Base-by-base conservation (phyloP, 352 stramenopile species). In the Globisporangium rhizosaccharum region DNA sequence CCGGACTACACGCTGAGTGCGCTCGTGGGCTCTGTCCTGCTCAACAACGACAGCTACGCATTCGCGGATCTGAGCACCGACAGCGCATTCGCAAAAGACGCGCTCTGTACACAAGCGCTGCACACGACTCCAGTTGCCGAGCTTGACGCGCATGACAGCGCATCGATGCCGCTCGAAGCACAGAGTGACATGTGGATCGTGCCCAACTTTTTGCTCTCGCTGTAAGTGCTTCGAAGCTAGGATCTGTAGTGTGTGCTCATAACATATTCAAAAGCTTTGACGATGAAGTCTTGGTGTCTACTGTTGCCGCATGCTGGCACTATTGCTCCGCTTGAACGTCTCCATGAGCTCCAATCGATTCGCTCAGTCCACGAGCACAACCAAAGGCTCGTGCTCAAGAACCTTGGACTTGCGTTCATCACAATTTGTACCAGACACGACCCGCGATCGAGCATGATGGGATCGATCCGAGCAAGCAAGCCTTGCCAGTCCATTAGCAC, bases 171-270 rank as follows among this genome's bases (percentile, higher is more conserved):
- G 25, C 20, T 20, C 48, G 14, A 53, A 15, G 26, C 12, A 15
- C n/a, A 33, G n/a, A 55, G 25, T 18, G 51, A 56, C 20, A 56
- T 56, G 51, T 56, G 36, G 51, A 26, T 37, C 51, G 51, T 48
- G 33, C 51, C 20, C 51, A 56, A 56, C 51, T 56, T 56, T 26
- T 11, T 56, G 7, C 51, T 56, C 9, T 47, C 51, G 51, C 51
- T 56, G 3, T 47, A 47, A 26, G 51, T 12, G 25, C 2, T 8
- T 26, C 3, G 36, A 39, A 1, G 33, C 33, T 20, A 45, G 41
- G 14, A 45, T 4, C 23, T 23, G 23, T 6, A 39, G 14, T 20
- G 33, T 8, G 33, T 39, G 7, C 33, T 39, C 33, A 10, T 12
- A 39, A 39, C 33, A 3, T 6, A 33, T 33, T 6, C 33, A 12